Conservation (phyloP, 495 filamentous ascomycete species). For the Cercophora newfieldiana region DNA sequence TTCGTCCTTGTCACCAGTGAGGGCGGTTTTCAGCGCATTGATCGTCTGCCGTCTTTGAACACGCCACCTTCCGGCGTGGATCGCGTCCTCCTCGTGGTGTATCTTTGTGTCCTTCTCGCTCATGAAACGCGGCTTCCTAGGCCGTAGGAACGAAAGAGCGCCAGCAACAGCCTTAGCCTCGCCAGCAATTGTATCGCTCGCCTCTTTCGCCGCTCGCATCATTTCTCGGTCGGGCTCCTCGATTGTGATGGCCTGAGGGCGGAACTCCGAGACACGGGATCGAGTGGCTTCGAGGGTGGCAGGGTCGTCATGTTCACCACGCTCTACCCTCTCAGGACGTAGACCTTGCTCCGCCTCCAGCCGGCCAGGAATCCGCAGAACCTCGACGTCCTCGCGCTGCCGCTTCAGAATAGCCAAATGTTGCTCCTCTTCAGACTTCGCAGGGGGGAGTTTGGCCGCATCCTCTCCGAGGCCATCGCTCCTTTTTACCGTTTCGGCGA, state of each 20-base stretch:
- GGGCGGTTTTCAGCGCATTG: constrained; percentile 33
- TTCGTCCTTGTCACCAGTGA: constrained; percentile 47
- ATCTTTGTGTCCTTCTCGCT: constrained; percentile 20
- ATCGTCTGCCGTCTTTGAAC: constrained; percentile 33
- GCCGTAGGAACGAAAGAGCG: constrained; percentile 34
- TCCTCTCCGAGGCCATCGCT: constrained; percentile 45
- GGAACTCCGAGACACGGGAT: constrained; percentile 32
- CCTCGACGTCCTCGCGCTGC: constrained; percentile 68
- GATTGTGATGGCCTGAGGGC: constrained; percentile 61
- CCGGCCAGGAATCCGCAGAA: constrained; percentile 82
- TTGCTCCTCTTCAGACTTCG: constrained; percentile 61
- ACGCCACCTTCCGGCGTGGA: constrained; percentile 2
- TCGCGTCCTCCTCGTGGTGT: constrained; percentile 24
- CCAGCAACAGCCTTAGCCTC: constrained; percentile 36
- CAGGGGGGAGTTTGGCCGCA: constrained; percentile 47
- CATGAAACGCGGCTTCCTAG: constrained; percentile 35
- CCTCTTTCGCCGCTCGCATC: constrained; percentile 20
- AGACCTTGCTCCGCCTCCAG: constrained; percentile 81
- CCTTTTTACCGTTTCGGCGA: constrained; percentile 59
- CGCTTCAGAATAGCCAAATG: constrained; percentile 85
- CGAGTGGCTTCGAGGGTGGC: constrained; percentile 29
- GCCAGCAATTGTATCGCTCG: constrained; percentile 26
- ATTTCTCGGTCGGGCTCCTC: constrained; percentile 56
- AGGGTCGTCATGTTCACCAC: constrained; percentile 39
- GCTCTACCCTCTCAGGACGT: constrained; percentile 61